phyloP scores from a whole-genome alignment of 2,329 filamentous ascomycete genomes.

The Sarocladium kiliense region DNA sequence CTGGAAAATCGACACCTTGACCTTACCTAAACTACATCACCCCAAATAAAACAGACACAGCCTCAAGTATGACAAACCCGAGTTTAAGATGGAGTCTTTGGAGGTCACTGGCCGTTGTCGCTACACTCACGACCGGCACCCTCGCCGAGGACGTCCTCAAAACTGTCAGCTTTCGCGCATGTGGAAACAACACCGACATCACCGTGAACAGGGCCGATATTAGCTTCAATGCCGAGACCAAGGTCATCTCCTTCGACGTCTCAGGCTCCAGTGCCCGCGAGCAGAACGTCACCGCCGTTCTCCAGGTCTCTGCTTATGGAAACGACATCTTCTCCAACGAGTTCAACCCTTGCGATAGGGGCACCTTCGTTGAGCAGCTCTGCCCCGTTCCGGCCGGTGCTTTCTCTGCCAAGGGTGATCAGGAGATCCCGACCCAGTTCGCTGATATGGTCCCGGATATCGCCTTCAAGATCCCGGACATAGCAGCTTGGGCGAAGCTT shows the following conservation, averaged over 20 bases:
- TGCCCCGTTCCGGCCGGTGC: constrained; percentile 77
- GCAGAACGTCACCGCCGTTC: constrained; percentile 74
- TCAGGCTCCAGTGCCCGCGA: constrained; percentile 66
- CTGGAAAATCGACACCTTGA: not conserved
- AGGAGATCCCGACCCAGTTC: constrained; percentile 66
- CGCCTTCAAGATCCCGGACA: constrained; percentile 85
- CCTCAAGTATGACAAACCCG: constrained; percentile 26
- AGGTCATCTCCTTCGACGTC: constrained; percentile 75
- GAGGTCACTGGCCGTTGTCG: constrained; percentile 27
- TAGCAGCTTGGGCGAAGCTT: constrained; percentile 79
- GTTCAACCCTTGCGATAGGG: constrained; percentile 76
- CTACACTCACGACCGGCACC: constrained; percentile 39
- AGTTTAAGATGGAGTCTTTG: constrained; percentile 23
- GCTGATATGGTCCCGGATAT: constrained; percentile 77
- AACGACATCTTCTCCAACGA: constrained; percentile 69
- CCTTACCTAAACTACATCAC: too few species aligned
- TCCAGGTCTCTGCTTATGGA: constrained; percentile 82
- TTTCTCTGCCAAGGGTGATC: constrained; percentile 68
- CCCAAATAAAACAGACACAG: not conserved
- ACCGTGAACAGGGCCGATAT: constrained; percentile 71
- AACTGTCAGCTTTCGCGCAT: constrained; percentile 76
- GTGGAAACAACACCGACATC: constrained; percentile 50
- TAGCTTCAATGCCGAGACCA: constrained; percentile 69
- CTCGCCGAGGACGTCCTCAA: constrained; percentile 67
- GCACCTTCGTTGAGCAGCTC: constrained; percentile 64